Evolutionary conservation across 1,139 yeast species (phyloP).

Genomic region (Hansenula anomala): DNA sequence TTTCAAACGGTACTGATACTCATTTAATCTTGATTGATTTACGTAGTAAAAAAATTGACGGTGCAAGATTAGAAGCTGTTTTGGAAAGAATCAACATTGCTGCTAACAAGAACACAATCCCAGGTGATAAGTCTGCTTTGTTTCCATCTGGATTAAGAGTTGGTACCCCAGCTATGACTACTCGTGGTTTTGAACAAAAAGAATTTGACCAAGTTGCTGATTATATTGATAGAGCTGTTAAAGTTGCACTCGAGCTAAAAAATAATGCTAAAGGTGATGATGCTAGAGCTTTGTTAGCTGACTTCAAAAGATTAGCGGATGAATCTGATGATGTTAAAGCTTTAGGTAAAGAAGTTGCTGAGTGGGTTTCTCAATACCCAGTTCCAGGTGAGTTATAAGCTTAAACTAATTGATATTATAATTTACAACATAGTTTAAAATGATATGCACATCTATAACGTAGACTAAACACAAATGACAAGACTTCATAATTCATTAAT

Average conservation of each 20-base stretch:
- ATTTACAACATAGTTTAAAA: too few relatives aligned
- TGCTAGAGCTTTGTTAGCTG: conserved; percentile 58
- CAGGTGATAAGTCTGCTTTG: conserved; percentile 92
- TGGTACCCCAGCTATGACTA: conserved; percentile 98
- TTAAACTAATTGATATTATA: too few relatives aligned
- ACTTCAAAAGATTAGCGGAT: conserved; percentile 62
- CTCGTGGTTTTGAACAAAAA: conserved; percentile 80
- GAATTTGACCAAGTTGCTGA: conserved; percentile 78
- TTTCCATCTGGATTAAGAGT: conserved; percentile 95
- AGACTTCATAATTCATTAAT: too few relatives aligned
- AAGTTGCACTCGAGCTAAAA: conserved; percentile 56
- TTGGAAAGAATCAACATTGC: conserved; percentile 90
- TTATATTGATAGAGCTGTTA: conserved; percentile 76
- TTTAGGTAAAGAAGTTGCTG: conserved; percentile 57
- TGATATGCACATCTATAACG: too few relatives aligned
- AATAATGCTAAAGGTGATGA: conserved; percentile 53
- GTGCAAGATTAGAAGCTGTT: conserved; percentile 92
- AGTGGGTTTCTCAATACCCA: conserved; percentile 66
- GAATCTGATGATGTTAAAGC: conserved; percentile 51
- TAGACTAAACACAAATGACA: too few relatives aligned
- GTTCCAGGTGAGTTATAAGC: conserved; percentile 68
- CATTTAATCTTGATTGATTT: conserved; percentile 86
- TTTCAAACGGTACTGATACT: conserved; percentile 91
- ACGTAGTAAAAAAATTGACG: conserved; percentile 83
- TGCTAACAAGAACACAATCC: conserved; percentile 92